Percentiles rank a stretch among this genome's conserved stretches.
phyloP scores from a whole-genome alignment of 352 stramenopile species.

The Pythium sukuiense region DNA sequence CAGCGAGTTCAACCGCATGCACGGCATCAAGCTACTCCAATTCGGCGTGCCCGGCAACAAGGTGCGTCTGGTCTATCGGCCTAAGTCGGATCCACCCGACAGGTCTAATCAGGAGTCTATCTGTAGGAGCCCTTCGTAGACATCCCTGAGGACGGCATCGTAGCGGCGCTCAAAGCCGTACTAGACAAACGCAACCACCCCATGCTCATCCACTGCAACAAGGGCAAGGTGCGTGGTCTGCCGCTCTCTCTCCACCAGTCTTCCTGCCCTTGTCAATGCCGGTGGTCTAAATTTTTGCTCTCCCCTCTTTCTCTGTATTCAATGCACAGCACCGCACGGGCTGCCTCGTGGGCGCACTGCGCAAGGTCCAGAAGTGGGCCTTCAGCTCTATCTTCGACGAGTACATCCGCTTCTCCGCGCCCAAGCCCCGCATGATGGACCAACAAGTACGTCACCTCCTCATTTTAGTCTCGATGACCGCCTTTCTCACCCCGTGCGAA shows the following conservation, averaged over 20 bases:
- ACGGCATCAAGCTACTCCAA: conserved; percentile 79
- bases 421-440: conserved; percentile 88
- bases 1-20: conserved; percentile 75
- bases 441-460: conserved; percentile 52
- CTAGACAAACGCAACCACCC: conserved; percentile 85
- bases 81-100: background rate
- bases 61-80: conserved; percentile 19
- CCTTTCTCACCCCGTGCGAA: no score
- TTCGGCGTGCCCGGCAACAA: conserved; percentile 88
- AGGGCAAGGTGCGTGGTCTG: conserved; percentile 58
- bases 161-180: conserved; percentile 67
- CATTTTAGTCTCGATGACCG: background rate
- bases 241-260: background rate
- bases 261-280: background rate
- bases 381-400: conserved; percentile 86
- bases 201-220: conserved; percentile 90
- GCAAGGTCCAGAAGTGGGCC: conserved; percentile 81
- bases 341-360: conserved; percentile 73
- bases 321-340: conserved; percentile 68
- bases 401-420: conserved; percentile 84
- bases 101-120: background rate
- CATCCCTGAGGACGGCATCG: conserved; percentile 81
- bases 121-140: conserved; percentile 82
- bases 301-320: background rate
- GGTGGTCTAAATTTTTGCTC: background rate